Percentiles rank a stretch among this genome's conserved stretches.
phyloP scores from a whole-genome alignment of 2,329 filamentous ascomycete species.

The Phoma herbarum region DNA sequence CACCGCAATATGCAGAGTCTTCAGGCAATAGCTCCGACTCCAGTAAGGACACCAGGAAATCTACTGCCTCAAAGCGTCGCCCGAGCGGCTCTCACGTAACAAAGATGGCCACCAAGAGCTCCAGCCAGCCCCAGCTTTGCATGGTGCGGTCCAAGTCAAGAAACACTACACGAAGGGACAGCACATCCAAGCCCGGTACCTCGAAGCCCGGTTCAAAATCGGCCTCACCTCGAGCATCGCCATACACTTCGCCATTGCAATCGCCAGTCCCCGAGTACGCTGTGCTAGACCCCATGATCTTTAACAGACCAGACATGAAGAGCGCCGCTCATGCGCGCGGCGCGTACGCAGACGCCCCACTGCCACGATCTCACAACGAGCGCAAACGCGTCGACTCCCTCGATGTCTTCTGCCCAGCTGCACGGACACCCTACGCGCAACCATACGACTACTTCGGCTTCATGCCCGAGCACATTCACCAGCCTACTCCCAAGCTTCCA shows the following conservation, averaged over 20 bases:
- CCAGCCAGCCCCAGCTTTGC: constrained; percentile 48
- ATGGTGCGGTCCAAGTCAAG: constrained; percentile 46
- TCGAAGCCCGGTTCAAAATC: constrained; percentile 26
- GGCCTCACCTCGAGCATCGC: constrained; percentile 34
- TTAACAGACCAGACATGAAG: constrained; percentile 8
- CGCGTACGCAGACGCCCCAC: neutral
- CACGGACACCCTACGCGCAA: constrained; percentile 21
- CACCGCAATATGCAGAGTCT: constrained; percentile 10
- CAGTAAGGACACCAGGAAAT: constrained; percentile 39
- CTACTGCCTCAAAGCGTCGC: constrained; percentile 34
- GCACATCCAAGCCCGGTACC: constrained; percentile 32
- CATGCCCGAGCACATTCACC: constrained; percentile 25
- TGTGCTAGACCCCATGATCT: constrained; percentile 33
- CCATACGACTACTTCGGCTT: constrained; percentile 21
- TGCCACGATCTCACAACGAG: neutral
- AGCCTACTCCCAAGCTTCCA: constrained; percentile 27
- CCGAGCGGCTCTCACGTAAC: constrained; percentile 40
- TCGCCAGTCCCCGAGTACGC: constrained; percentile 40
- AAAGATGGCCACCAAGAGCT: constrained; percentile 43
- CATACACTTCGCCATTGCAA: constrained; percentile 35
- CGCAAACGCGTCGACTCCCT: constrained; percentile 35
- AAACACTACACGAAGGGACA: constrained; percentile 33
- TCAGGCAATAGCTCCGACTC: constrained; percentile 22
- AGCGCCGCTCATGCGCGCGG: neutral
- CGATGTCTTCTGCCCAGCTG: constrained; percentile 24